Evolutionary conservation across 1,284 basidiomycete species (phyloP), one percentile per base, ranked within the genome.

Genomic region (Tremellales sp.): DNA sequence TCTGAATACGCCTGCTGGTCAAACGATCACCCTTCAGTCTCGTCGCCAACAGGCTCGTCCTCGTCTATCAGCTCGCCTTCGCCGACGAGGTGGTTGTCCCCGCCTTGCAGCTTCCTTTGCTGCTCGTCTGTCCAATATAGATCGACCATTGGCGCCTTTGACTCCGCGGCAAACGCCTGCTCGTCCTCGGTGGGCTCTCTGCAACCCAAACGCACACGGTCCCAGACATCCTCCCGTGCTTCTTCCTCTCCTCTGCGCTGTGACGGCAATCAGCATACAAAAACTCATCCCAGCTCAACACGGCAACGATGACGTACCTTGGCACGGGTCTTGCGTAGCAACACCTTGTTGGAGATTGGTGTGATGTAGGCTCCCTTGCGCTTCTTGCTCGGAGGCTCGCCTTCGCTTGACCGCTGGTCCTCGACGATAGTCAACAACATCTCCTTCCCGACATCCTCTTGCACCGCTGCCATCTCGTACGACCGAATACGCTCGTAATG

Each of bases 331-430:
- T 90, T 91, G 73, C 89, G 88, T 42, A 93, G 76, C 19, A 83
- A 77, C 80, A 89, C 89, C 69, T 89, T 89, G 52, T 86, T 82
- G 68, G 85, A 84, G 52, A 92, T 87, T 64, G 85, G 84, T 73
- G 89, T 90, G 77, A 89, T 91, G 70, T 87, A 90, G 0, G 84
- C 89, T 15, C 85, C 88, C 60, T 82, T 82, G 29, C 70, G 70
- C 50, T 79, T 62, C 56, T 72, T 73, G 27, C 46, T 53, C 10
- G 57, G 44, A 3, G 44, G 53, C 6, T 51, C 58, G 7, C 36
- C 43, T 64, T 86, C 82, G 29, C 29, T 15, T 31, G 29, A 8
- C 29, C 15, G 10, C 15, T 31, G 10, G 35, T 73, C 61, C 31
- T 84, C 81, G 64, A 86, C 81, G 43, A 91, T 75, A 2, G 89